Conservation (phyloP, 129 eudicot species). For the Centaurea solstitialis region DNA sequence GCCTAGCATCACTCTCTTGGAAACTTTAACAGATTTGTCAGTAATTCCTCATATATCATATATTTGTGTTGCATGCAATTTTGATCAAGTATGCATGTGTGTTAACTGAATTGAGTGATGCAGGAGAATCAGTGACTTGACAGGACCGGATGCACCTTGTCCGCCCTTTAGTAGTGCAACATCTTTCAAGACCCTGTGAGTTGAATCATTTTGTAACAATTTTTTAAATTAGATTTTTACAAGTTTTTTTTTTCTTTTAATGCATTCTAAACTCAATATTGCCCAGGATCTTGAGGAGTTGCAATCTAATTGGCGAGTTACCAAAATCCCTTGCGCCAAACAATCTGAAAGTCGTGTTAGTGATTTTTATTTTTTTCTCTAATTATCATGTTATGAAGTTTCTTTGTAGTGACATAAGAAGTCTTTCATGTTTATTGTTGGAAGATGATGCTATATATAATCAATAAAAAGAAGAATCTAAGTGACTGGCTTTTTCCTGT, state of each 20-base stretch:
- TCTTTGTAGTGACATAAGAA: neutral
- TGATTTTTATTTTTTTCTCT: slow-evolving; percentile 16
- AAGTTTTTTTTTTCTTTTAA: neutral
- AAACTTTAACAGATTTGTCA: slow-evolving; percentile 60
- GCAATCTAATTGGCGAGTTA: slow-evolving; percentile 62
- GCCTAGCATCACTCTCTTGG: slow-evolving; percentile 49
- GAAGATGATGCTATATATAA: neutral
- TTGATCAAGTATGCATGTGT: slow-evolving; percentile 21
- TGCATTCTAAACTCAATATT: slow-evolving; percentile 4
- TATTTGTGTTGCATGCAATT: slow-evolving; percentile 16
- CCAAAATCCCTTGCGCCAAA: slow-evolving; percentile 50
- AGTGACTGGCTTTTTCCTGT: neutral
- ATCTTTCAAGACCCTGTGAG: slow-evolving; percentile 47
- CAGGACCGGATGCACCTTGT: slow-evolving; percentile 42
- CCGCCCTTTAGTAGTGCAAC: slow-evolving; percentile 40
- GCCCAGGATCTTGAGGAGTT: slow-evolving; percentile 75
- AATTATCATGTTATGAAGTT: neutral
- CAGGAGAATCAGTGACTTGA: slow-evolving; percentile 81
- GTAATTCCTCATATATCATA: slow-evolving; percentile 24
- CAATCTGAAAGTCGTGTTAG: slow-evolving; percentile 59
- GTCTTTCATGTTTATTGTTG: neutral
- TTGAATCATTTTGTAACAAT: neutral
- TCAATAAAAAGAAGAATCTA: neutral
- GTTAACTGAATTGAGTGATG: slow-evolving; percentile 11
- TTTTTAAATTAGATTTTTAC: neutral